Evolutionary conservation across 306 rosid species (phyloP), one percentile per base, ranked within the genome.

Genomic region (Lathyrus sativus): DNA sequence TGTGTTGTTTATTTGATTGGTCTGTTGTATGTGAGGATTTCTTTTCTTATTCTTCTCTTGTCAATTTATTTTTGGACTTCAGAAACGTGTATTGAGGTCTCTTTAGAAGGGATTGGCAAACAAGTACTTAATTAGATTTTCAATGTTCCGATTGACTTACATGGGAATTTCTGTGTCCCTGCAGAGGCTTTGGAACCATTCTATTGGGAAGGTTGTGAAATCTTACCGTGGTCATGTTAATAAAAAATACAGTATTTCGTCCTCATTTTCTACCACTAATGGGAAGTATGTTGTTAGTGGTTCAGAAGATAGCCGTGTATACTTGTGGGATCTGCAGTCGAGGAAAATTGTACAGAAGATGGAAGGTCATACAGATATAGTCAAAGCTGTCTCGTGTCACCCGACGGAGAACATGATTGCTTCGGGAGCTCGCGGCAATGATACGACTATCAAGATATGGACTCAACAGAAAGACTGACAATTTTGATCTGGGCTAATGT

Each of bases 141-240:
- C n/a, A 53, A 37, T 61, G 53, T 29, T 15, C 22, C 31, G 22
- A 49, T 41, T 46, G 53, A 55, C 65, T 72, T 1, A 4, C 42
- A 45, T n/a, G 26, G 65, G 13, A 9, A 10, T 48, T 68, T 62
- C 65, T 77, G 15, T 65, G 46, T 77, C 44, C 65, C 68, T 81
- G 70, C 85, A 92, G 98, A 88, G 96, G 87, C 92, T 92, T 17
- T 92, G 96, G 98, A 91, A 92, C 83, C 88, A 85, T 74, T 82
- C 95, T 2, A 88, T 88, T 33, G 98, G 96, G 49, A 90, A 80
- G 81, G 88, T 85, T 86, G 81, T 88, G 73, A 92, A 92, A 87
- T 85, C 98, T 13, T 92, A 88, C 65, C 71, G 86, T 0, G 96
- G 98, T 65, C 98, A 92, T 71, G 81, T 55, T 51, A 92, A 91